Base-by-base conservation (phyloP, 2,329 filamentous ascomycete genomes). In the Diaporthe longicolla region DNA sequence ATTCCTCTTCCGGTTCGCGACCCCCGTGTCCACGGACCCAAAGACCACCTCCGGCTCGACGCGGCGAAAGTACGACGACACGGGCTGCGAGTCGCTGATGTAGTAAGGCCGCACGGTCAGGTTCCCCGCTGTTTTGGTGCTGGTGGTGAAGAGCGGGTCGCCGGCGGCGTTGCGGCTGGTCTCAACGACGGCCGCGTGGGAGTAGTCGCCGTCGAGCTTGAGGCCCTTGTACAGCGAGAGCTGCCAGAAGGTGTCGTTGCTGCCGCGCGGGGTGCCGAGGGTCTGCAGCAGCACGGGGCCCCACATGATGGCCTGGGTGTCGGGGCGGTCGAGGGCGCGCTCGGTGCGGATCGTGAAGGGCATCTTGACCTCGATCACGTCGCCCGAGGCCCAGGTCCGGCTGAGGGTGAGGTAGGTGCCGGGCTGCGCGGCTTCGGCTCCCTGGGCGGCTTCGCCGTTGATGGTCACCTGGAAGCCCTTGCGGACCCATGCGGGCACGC, bases 281-380 rank as follows among this genome's bases (percentile, higher is more conserved):
- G 77, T 76, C 71, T 82, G 81, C 37, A 82, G 79, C 3, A 81
- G 48, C 11, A 81, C 55, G 0, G 81, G 81, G 0, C 81, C 81
- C 79, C 79, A 81, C 76, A 81, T 77, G 76, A 82, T 76, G 26
- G 78, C 76, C 71, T 82, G 81, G 10, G 80, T 82, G 54, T 82
- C 80, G 0, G 81, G 80, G 19, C 80, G 79, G 76, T 82, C 81
- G 6, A 77, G 74, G 3, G 80, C 78, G 48, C 80, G 79, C 76
- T 82, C 81, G 29, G 78, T 74, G 4, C 79, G 79, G 45, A 82
- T 78, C 55, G 72, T 79, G 73, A 82, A 79, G 7, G 80, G 81
- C 80, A 82, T 80, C 10, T 70, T 58, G 13, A 81, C 77, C 63
- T 82, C 77, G 58, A 82, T 59, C 48, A 79, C 78, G 72, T 82